phyloP scores from a whole-genome alignment of 129 eudicot genomes.

The Arctium minus region DNA sequence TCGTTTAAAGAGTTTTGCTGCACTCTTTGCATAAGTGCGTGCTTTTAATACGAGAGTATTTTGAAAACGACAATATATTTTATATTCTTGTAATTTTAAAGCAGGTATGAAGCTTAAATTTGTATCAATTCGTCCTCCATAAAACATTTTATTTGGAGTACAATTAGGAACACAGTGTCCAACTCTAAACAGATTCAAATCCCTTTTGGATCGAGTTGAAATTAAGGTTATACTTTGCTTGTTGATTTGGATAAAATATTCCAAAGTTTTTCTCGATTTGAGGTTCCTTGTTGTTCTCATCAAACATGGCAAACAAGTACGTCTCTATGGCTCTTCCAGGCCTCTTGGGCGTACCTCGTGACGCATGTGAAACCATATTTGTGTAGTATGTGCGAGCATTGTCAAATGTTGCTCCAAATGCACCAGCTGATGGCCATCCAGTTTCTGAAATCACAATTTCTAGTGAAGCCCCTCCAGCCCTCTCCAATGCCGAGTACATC shows the following conservation, averaged over 20 bases:
- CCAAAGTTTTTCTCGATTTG: constrained; percentile 36
- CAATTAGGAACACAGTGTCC: neutral
- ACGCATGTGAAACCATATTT: constrained; percentile 31
- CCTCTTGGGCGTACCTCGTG: constrained; percentile 37
- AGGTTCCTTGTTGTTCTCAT: constrained; percentile 44
- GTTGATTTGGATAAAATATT: constrained; percentile 33
- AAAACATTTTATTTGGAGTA: neutral
- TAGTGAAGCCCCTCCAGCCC: constrained; percentile 17
- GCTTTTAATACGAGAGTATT: neutral
- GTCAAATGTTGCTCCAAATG: constrained; percentile 33
- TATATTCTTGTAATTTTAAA: neutral
- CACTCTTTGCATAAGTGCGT: neutral
- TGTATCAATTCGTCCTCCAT: neutral
- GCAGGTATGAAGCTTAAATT: neutral
- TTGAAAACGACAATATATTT: neutral
- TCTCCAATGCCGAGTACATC: constrained; percentile 30
- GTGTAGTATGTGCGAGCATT: constrained; percentile 28
- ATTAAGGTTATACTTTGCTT: constrained; percentile 31
- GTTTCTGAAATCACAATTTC: constrained; percentile 39
- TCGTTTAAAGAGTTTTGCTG: neutral
- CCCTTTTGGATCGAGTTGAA: constrained; percentile 25
- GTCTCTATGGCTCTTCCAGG: constrained; percentile 34
- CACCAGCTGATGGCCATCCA: constrained; percentile 42
- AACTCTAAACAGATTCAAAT: constrained; percentile 8
- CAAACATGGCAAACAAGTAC: constrained; percentile 40